Evolutionary conservation across 2,329 filamentous ascomycete genomes (phyloP).

Genomic region (Akanthomyces dipterigenus): DNA sequence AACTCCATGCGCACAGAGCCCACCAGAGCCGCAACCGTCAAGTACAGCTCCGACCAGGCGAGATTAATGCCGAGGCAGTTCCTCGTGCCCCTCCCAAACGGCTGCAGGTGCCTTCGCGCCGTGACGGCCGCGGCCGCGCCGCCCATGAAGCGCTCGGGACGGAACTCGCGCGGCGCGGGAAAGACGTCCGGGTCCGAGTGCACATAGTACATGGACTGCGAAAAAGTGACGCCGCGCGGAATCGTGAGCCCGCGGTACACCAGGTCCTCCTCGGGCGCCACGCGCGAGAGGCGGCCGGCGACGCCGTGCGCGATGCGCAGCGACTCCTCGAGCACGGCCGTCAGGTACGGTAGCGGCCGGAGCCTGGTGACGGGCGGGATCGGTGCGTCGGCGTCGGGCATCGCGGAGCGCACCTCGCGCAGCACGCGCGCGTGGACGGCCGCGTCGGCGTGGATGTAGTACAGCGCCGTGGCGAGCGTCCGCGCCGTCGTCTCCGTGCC

Average conservation of each 20-base stretch:
- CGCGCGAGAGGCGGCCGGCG: constrained; percentile 20
- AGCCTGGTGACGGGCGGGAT: constrained; percentile 15
- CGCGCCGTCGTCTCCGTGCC: constrained; percentile 31
- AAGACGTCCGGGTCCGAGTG: constrained; percentile 20
- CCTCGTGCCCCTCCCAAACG: neutral
- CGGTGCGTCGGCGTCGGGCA: neutral
- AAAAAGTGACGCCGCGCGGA: constrained; percentile 25
- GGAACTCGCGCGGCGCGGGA: constrained; percentile 18
- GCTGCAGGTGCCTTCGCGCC: neutral
- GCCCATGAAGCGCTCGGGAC: constrained; percentile 22
- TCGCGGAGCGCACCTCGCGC: constrained; percentile 23
- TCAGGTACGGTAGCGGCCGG: constrained; percentile 31
- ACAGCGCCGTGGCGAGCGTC: constrained; percentile 27
- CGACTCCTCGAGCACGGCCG: constrained; percentile 29
- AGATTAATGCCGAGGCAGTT: neutral
- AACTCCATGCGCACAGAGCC: neutral
- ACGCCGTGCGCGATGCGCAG: constrained; percentile 35
- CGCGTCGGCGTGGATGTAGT: constrained; percentile 28
- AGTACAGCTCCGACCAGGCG: neutral
- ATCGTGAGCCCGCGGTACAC: constrained; percentile 24
- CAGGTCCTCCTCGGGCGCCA: constrained; percentile 20
- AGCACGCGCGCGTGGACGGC: constrained; percentile 23
- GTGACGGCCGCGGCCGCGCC: neutral
- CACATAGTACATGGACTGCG: constrained; percentile 28
- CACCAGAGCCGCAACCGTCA: neutral